These are phyloP conservation scores for Yamagishiella unicocca DNA, from an alignment of 139 green algal genomes.

Conservation along the genomic window DNA sequence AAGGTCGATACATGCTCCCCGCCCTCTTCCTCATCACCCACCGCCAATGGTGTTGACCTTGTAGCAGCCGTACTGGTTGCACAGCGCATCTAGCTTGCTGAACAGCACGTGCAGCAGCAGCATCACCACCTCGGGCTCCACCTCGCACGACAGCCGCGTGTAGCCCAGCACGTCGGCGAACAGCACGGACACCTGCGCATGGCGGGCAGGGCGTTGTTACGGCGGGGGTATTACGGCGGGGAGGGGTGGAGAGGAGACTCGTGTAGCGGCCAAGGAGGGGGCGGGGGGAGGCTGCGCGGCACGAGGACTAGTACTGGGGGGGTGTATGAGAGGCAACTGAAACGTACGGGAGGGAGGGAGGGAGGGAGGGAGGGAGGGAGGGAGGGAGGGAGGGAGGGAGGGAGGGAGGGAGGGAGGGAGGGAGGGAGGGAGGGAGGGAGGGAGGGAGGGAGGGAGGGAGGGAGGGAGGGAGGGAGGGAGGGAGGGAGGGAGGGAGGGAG, in stretches of 20 bases:
- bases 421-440: neutral
- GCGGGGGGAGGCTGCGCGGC: too few relatives aligned
- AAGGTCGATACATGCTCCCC: neutral
- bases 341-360: neutral
- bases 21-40: neutral
- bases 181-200: conserved; percentile 27
- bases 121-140: conserved; percentile 53
- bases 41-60: conserved; percentile 42
- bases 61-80: conserved; percentile 13
- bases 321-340: too few relatives aligned
- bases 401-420: neutral
- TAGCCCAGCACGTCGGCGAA: conserved; percentile 41
- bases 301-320: too few relatives aligned
- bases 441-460: neutral
- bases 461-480: neutral
- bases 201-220: too few relatives aligned
- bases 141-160: conserved; percentile 51
- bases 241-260: too few relatives aligned
- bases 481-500: neutral
- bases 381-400: neutral
- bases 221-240: too few relatives aligned
- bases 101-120: conserved; percentile 49
- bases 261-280: too few relatives aligned
- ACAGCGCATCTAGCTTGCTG: conserved; percentile 5
- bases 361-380: neutral